These are phyloP conservation scores for Haematococcus sp. DNA, from an alignment of 139 green algal genomes.

Conservation along the genomic window DNA sequence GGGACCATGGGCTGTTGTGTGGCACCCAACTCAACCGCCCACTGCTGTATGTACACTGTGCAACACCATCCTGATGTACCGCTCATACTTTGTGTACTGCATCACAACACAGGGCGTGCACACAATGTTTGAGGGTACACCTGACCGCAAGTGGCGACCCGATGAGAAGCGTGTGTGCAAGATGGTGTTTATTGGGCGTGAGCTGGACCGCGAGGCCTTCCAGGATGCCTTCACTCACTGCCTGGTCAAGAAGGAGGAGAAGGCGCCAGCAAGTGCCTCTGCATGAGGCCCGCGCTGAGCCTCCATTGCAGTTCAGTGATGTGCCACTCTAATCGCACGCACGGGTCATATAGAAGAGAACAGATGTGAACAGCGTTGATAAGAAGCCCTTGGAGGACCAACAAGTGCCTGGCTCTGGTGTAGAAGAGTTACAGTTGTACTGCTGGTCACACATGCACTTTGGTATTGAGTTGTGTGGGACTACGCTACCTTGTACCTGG, in stretches of 20 bases:
- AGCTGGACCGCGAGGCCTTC: conserved; percentile 72
- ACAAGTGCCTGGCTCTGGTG: no score
- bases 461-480: no score
- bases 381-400: no score
- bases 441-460: no score
- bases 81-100: background rate
- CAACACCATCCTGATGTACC: no score
- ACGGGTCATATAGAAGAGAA: background rate
- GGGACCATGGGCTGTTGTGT: no score
- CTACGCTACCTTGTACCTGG: no score
- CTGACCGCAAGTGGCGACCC: conserved; percentile 74
- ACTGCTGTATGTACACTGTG: no score
- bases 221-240: conserved; percentile 55
- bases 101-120: conserved; percentile 79
- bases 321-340: background rate
- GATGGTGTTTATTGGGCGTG: conserved; percentile 87
- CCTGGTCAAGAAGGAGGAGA: conserved; percentile 26
- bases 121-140: conserved; percentile 87
- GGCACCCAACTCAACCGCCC: no score
- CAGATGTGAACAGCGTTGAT: background rate
- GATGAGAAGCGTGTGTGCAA: conserved; percentile 60
- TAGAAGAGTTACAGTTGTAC: no score
- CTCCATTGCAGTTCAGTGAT: no score
- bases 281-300: background rate
- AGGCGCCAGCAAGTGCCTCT: background rate